Evolutionary conservation across 2,329 filamentous ascomycete genomes (phyloP).

Genomic region (Fusarium nelsonii): DNA sequence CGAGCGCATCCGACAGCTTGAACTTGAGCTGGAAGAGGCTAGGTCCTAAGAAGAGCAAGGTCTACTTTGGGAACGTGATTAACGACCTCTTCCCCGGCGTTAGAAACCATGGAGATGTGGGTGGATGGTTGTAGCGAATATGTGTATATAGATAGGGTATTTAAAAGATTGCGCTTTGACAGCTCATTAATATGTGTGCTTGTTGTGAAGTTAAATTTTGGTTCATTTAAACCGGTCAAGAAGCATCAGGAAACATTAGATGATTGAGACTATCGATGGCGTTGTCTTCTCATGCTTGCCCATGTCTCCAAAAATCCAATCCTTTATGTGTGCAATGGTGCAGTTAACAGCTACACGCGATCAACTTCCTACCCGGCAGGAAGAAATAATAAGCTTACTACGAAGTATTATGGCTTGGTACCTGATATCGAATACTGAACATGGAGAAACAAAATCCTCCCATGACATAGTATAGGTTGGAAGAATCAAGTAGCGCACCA

Average conservation of each 20-base stretch:
- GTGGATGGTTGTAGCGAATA: slow-evolving; percentile 42
- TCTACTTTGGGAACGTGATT: slow-evolving; percentile 10
- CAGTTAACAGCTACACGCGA: too few species aligned
- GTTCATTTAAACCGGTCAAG: too few species aligned
- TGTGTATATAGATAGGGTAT: slow-evolving; percentile 47
- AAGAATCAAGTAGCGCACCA: neutral
- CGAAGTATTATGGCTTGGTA: too few species aligned
- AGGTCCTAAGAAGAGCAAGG: slow-evolving; percentile 60
- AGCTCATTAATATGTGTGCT: slow-evolving; percentile 7
- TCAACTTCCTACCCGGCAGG: too few species aligned
- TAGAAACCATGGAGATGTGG: slow-evolving; percentile 28
- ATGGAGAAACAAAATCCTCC: neutral
- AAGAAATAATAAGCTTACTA: too few species aligned
- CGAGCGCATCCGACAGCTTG: slow-evolving; percentile 75
- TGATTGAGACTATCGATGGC: too few species aligned
- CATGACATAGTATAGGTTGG: neutral
- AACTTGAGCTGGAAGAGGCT: slow-evolving; percentile 74
- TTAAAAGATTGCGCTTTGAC: slow-evolving; percentile 45
- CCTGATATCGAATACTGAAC: too few species aligned
- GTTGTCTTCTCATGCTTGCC: too few species aligned
- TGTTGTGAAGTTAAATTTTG: neutral
- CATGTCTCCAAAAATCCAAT: too few species aligned
- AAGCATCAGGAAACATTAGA: too few species aligned
- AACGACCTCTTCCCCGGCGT: slow-evolving; percentile 8
- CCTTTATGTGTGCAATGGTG: too few species aligned